A percentile compares a stretch with the other conserved stretches of the same genome.
Conservation (phyloP, 1,284 basidiomycete species). For the Ceratobasidium sp. region DNA sequence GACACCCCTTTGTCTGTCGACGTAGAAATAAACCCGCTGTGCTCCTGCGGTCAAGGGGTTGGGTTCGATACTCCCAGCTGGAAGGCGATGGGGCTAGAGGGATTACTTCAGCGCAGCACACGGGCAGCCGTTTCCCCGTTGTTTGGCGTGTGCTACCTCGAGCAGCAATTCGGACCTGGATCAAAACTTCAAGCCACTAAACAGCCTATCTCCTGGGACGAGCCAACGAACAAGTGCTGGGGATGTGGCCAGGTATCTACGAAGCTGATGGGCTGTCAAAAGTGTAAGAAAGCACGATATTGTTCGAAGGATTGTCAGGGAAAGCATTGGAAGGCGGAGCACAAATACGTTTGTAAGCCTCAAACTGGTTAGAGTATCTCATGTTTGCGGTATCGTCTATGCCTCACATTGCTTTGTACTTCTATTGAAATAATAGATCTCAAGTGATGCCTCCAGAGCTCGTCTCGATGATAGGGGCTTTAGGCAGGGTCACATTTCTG, state of each 20-base stretch:
- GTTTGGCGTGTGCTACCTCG: slow-evolving; percentile 15
- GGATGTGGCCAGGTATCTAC: not conserved
- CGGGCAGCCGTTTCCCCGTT: slow-evolving; percentile 18
- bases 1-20: not conserved
- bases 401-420: no score
- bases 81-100: not conserved
- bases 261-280: not conserved
- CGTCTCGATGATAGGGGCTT: no score
- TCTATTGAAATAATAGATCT: no score
- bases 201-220: not conserved
- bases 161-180: not conserved
- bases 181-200: not conserved
- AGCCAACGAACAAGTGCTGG: slow-evolving; percentile 21
- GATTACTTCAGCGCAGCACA: not conserved
- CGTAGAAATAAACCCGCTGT: not conserved
- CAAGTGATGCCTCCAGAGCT: no score
- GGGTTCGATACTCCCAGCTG: slow-evolving; percentile 4
- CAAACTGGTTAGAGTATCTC: no score
- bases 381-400: no score
- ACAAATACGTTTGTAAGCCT: slow-evolving; percentile 2
- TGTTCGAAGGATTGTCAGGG: slow-evolving; percentile 20
- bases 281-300: slow-evolving; percentile 16
- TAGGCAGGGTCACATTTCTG: no score
- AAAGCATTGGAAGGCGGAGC: slow-evolving; percentile 16
- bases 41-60: slow-evolving; percentile 6